A percentile compares a stretch with the other conserved stretches of the same genome.
Evolutionary conservation across 148 eudicot genomes (phyloP).

Genomic region (Diospyros lotus): DNA sequence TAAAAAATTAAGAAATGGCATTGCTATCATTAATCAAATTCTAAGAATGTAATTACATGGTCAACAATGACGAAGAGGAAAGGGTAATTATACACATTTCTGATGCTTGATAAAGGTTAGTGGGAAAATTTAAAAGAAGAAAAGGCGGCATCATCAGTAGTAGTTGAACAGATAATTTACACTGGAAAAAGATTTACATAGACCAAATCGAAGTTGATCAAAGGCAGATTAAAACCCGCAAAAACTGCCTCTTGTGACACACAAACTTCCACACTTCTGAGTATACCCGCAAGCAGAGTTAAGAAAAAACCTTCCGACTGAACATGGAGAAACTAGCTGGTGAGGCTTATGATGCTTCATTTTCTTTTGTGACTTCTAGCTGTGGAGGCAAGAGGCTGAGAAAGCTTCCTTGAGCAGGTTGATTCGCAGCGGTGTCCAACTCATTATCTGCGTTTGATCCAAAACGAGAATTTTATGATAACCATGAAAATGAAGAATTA

Average conservation of each 20-base stretch:
- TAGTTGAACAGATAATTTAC: slow-evolving; percentile 16
- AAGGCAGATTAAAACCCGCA: slow-evolving; percentile 13
- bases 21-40: slow-evolving; percentile 2
- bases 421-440: slow-evolving; percentile 39
- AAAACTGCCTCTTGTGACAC: slow-evolving; percentile 11
- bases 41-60: slow-evolving; percentile 24
- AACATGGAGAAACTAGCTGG: background rate
- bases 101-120: background rate
- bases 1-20: slow-evolving; percentile 1
- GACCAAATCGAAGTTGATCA: slow-evolving; percentile 12
- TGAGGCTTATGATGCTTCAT: slow-evolving; percentile 22
- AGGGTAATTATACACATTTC: slow-evolving; percentile 7
- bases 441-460: slow-evolving; percentile 47
- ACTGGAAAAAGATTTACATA: slow-evolving; percentile 43
- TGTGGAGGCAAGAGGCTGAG: slow-evolving; percentile 66
- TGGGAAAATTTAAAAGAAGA: background rate
- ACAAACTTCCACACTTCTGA: slow-evolving; percentile 7
- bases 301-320: slow-evolving; percentile 12
- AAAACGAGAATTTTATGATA: too few species aligned
- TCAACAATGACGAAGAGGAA: slow-evolving; percentile 11
- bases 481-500: too few species aligned
- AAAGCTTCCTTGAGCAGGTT: slow-evolving; percentile 71
- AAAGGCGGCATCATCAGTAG: slow-evolving; percentile 19
- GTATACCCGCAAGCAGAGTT: slow-evolving; percentile 17
- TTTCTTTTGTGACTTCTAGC: slow-evolving; percentile 45